Conservation (phyloP, 2,329 filamentous ascomycete species). For the Ascochyta pisi region DNA sequence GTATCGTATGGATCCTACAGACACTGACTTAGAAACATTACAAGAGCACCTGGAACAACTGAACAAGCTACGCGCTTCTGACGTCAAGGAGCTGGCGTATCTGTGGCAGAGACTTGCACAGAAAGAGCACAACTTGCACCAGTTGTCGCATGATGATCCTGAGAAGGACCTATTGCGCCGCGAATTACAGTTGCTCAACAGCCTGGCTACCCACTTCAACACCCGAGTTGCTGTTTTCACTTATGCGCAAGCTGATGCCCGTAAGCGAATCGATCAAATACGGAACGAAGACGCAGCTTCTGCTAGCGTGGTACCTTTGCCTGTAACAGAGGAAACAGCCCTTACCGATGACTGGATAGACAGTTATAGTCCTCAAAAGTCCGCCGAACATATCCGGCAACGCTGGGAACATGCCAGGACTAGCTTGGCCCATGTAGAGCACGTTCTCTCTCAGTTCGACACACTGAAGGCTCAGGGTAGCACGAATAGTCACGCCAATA, state of each 20-base stretch:
- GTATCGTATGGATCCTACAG: slow-evolving; percentile 18
- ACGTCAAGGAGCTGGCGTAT: slow-evolving; percentile 20
- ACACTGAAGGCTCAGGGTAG: slow-evolving; percentile 8
- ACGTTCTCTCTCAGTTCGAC: slow-evolving; percentile 7
- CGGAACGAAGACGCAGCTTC: slow-evolving; percentile 4
- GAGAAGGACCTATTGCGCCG: slow-evolving; percentile 24
- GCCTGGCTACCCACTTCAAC: slow-evolving; percentile 11
- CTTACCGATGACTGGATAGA: not conserved
- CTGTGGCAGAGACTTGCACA: slow-evolving; percentile 23
- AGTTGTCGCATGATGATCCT: slow-evolving; percentile 12
- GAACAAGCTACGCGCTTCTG: slow-evolving; percentile 14
- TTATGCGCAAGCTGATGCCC: slow-evolving; percentile 25
- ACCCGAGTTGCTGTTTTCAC: slow-evolving; percentile 18
- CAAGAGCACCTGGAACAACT: slow-evolving; percentile 25
- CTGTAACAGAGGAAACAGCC: not conserved
- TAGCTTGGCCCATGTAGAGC: not conserved
- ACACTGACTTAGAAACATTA: slow-evolving; percentile 18
- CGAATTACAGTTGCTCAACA: slow-evolving; percentile 29
- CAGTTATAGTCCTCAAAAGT: slow-evolving; percentile 1
- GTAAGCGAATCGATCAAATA: slow-evolving; percentile 25
- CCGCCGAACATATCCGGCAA: slow-evolving; percentile 3
- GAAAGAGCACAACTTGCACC: slow-evolving; percentile 29
- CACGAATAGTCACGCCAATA: not conserved
- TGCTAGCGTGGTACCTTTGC: not conserved
- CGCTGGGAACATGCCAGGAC: slow-evolving; percentile 4